Evolutionary conservation across 495 filamentous ascomycete genomes (phyloP), one percentile per base, ranked within the genome.

Genomic region (Aspergillus baeticus): DNA sequence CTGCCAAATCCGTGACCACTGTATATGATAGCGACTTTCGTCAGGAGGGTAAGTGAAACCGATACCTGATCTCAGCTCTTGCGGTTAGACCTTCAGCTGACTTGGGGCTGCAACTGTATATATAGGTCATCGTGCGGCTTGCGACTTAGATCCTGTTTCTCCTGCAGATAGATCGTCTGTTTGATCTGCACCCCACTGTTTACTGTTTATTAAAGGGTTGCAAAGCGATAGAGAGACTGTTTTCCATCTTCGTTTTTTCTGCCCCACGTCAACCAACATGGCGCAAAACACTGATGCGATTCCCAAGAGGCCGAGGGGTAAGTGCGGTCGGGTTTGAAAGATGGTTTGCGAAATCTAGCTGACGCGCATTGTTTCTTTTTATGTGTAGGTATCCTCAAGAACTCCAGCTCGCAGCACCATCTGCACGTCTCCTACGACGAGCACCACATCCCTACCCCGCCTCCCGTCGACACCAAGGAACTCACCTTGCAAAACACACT

Each of bases 401-500:
- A 97, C 62, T 87, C 86, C 10, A 81, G 78, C 29, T 76, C 79
- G 5, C 72, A 75, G 78, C n/a, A 78, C 77, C 51, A 55, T 36
- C 26, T 66, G 56, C 47, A 59, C 48, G 57, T 59, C 37, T 7
- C 65, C 64, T 62, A 61, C 49, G 54, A 62, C 58, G 50, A 55
- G 63, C 66, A 60, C 47, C 54, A 55, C 46, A 52, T 75, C 59
- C 61, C 69, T 46, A 42, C 65, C 6, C 41, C 66, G 4, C 70
- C 73, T 35, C 46, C 65, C 10, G 64, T 63, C 48, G 73, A 76
- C 46, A 73, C 90, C 54, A 92, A 95, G 68, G 94, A 98, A 55
- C 76, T 97, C 52, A 92, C 90, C 11, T 83, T 96, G 39, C 85
- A 90, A 68, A 98, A 98, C 74, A 98, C 94, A 10, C 83, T 96